Evolutionary conservation across 73 alveolate species (phyloP), one percentile per base, ranked within the genome.

Genomic region (Stentor roeselii): DNA sequence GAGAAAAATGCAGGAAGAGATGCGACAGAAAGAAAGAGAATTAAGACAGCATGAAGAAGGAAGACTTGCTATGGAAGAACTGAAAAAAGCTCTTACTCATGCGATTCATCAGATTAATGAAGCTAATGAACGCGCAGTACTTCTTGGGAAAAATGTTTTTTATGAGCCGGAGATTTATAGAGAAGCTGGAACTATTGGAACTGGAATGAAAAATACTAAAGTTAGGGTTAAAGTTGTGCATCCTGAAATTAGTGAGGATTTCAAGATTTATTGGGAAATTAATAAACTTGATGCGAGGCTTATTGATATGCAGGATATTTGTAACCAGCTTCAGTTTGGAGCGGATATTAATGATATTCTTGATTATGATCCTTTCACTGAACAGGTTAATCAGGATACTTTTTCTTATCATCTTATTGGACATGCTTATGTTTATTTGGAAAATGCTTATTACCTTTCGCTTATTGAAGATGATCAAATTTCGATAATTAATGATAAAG

Each of bases 1-100:
- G 42, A 86, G 86, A 42, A 60, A 77, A 60, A 75, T 61, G 75
- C 58, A 89, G 42, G 83, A 77, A 59, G 89, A 87, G 60, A 76
- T 59, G 40, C 86, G 88, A 38, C 39, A 85, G 77, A 60, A 38
- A 37, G 76, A 83, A 74, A 37, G 1, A 21, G 75, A 38, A 14
- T n/a, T 34, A 75, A 83, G 39, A 75, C 59, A 30, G 67, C 84
- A 76, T 39, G 74, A 76, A 21, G 80, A 67, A 67, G 34, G 34
- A 27, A n/a, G 80, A 30, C 2, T 67, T 2, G 80, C 80, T 27
- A 30, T 67, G 41, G 80, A 67, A 67, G 37, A 32, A 2, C 80
- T 67, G 41, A 67, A 67, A 67, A 67, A 67, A 34, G 50, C 14
- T 21, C 2, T 76, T 36, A 41, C 84, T 0, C 60, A 76, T 14